Conservation (phyloP, 352 stramenopile genomes). For the Globisporangium sylvaticum region DNA sequence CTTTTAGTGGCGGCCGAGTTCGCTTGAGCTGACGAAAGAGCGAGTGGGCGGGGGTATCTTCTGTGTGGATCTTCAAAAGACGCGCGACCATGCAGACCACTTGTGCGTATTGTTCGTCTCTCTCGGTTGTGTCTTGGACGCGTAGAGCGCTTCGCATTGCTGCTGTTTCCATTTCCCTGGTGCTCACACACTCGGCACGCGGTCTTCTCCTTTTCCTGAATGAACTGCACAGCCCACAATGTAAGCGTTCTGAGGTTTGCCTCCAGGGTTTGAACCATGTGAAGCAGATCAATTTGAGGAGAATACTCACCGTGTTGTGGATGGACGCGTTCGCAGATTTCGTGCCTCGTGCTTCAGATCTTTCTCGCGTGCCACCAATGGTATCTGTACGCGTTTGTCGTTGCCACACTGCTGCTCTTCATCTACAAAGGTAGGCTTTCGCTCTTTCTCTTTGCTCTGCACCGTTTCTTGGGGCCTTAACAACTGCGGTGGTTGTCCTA, state of each 20-base stretch:
- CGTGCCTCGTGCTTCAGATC: conserved; percentile 57
- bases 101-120: conserved; percentile 4
- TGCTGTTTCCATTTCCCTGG: not conserved
- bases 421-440: conserved; percentile 59
- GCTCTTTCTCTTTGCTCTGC: not conserved
- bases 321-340: conserved; percentile 25
- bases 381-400: conserved; percentile 64
- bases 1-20: not conserved
- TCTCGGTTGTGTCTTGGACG: not conserved
- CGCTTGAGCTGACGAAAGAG: not conserved
- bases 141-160: not conserved
- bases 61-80: conserved; percentile 1
- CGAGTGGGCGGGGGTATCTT: not conserved
- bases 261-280: not conserved
- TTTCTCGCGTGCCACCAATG: conserved; percentile 66
- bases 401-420: conserved; percentile 44
- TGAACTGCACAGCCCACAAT: conserved; percentile 5
- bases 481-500: conserved; percentile 21
- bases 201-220: not conserved
- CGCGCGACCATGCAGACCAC: not conserved
- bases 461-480: not conserved
- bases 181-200: not conserved
- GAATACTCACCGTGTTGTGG: not conserved
- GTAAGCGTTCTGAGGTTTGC: not conserved
- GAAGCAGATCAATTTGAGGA: not conserved